Evolutionary conservation across 805 yeast species (phyloP), one percentile per base, ranked within the genome.

Genomic region (Zygoascus tannicola): DNA sequence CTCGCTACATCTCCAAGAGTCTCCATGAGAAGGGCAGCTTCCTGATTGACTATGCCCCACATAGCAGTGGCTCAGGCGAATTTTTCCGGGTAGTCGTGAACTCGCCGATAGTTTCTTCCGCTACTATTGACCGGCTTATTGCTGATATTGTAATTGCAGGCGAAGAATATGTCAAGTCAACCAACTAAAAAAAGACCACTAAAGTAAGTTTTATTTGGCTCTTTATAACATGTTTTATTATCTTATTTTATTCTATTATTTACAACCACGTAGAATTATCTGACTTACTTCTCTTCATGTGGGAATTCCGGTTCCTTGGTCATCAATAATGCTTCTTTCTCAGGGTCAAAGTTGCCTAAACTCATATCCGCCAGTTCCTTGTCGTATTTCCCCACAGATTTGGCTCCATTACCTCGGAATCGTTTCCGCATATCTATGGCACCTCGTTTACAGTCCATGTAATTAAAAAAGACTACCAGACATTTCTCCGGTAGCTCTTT

Each of bases 311-410:
- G 44, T 22, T 35, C 35, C 4, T 48, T 50, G 3, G 56, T 78
- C 43, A 87, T 68, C 62, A 85, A 86, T 47, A 68, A 68, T 73
- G 85, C 74, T 63, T 90, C 97, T 48, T 80, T 88, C 38, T 70
- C 66, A 1, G 97, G 78, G 58, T 88, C 81, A 58, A 83, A 87
- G 45, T 90, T 73, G 1, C 98, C 98, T 2, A 70, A 63, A 1
- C 86, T 78, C 46, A 90, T 67, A 48, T 84, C 81, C 33, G 80
- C 86, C 51, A 82, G 84, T 42, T 85, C 85, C 46, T 85, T 90
- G 56, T 88, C 96, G 63, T 83, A 90, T 58, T 81, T 82, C 0
- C 98, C 98, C 4, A 94, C 85, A 10, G 95, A 85, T 35, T 85
- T 66, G 0, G 97, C 87, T 0, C 94, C 98, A 58, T 90, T 90